A percentile compares a stretch with the other conserved stretches of the same genome.
Conservation (phyloP, 1,139 yeast genomes). For the Komagataea norvegica region DNA sequence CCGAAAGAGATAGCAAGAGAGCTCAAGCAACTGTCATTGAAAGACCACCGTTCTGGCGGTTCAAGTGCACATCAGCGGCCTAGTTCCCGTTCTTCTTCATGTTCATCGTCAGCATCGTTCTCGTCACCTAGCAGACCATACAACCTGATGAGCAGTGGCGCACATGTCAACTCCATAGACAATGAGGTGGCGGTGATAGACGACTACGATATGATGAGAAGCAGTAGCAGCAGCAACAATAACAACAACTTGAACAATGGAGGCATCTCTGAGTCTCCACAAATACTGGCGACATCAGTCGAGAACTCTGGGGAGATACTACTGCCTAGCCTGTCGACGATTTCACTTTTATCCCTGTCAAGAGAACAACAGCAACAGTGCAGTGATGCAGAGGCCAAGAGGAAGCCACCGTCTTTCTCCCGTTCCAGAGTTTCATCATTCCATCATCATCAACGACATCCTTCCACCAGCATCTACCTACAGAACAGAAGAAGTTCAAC, state of each 20-base stretch:
- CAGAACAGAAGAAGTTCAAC: slow-evolving; percentile 8
- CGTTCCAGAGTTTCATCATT: slow-evolving; percentile 16
- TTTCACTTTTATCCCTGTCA: slow-evolving; percentile 21
- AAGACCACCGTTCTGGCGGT: slow-evolving; percentile 1
- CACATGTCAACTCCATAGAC: background rate
- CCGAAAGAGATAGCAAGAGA: slow-evolving; percentile 10
- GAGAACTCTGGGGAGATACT: slow-evolving; percentile 14
- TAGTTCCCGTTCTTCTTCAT: background rate
- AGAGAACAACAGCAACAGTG: slow-evolving; percentile 9
- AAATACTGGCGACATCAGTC: slow-evolving; percentile 21
- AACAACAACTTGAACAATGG: no score
- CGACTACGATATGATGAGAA: slow-evolving; percentile 17
- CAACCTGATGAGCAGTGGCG: background rate
- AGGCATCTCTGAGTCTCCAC: slow-evolving; percentile 18
- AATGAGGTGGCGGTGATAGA: slow-evolving; percentile 17
- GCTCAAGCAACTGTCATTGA: slow-evolving; percentile 7
- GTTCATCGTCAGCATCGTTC: background rate
- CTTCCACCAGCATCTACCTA: slow-evolving; percentile 5
- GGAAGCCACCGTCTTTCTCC: slow-evolving; percentile 18
- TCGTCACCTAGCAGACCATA: slow-evolving; percentile 1
- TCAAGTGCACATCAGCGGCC: background rate
- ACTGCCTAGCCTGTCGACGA: slow-evolving; percentile 20
- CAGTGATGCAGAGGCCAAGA: slow-evolving; percentile 9
- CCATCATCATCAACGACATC: slow-evolving; percentile 23
- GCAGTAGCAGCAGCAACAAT: no score